Base-by-base conservation (phyloP, 441 rosid genomes). In the Iberis amara region DNA sequence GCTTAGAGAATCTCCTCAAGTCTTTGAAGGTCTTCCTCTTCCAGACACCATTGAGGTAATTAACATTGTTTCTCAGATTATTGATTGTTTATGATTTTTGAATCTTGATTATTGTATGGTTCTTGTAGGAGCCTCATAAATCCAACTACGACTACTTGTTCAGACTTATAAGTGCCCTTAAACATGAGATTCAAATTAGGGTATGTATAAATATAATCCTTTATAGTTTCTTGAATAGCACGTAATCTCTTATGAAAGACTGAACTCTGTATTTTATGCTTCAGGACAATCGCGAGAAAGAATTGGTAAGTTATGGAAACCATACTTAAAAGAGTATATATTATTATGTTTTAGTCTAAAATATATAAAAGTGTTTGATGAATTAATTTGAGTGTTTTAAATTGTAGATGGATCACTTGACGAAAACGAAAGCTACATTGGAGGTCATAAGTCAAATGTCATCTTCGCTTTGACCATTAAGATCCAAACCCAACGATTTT, bases 1-100 rank as follows among this genome's bases (percentile, higher is more conserved):
- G 12, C 50, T 61, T 46, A 59, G 58, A 11, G 73, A 68, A 31
- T 40, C 65, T 57, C 21, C 39, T 49, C 64, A 64, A 30, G 64
- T 65, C 43, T 64, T 49, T 37, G 71, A 73, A 57, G 74, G 77
- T 42, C 65, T 61, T 32, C 76, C 73, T 11, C 71, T 74, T 53
- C 75, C 78, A 0, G 32, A 57, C 3, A 46, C 4, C 52, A 63
- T 70, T 28, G 59, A 67, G 78, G 75, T 74, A 53, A 18, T 14
- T 55, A 11, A 31, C 38, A 33, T 33, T 32, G 8, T 0, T 12
- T 38, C 36, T 9, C 10, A 33, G 0, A 24, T 11, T 0, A 14
- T 6, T 53, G 37, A 39, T 55, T 24, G 56, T 62, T 12, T 32
- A 33, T 52, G 44, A 38, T 56, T 12, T 3, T 26, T 31, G 27